Evolutionary conservation across 2,329 filamentous ascomycete species (phyloP), one percentile per base, ranked within the genome.

Genomic region (Paramyrothecium roridum): DNA sequence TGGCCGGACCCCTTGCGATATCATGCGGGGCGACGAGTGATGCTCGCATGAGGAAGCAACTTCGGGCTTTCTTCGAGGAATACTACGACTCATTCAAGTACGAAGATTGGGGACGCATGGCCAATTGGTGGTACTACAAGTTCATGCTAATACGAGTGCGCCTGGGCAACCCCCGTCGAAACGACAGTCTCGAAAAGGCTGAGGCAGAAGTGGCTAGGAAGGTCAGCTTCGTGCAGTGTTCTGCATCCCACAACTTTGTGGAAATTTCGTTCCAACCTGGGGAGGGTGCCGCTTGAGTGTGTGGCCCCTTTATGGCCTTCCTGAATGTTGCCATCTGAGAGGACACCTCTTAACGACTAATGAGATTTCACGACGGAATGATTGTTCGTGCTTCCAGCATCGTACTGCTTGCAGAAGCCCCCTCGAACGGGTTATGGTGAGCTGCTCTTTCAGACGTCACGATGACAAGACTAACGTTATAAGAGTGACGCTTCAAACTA

Each of bases 61-160:
- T 51, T 3, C 30, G 21, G 3, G 3, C 19, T 22, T 20, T 51
- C 3, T n/a, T 34, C 3, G 49, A 37, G 13, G 13, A 40, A 10
- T 51, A 37, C 33, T 37, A 34, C 16, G n/a, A 16, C 19, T 19
- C 49, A 6, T 51, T 51, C n/a, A 37, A 40, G 12, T 26, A 30
- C 8, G 49, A 51, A 12, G 30, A 51, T 10, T 51, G 49, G 30
- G 20, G 16, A 6, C 30, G 20, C 8, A 51, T 51, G 49, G 30
- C 49, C n/a, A 40, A 30, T 21, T 51, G 49, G 49, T 51, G 49
- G 49, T 40, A 34, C 20, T 51, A 37, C 30, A 37, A 40, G 30
- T 40, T 34, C 8, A 51, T 51, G 49, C n/a, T 21, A 17, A 40
- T 51, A 21, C 49, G 49, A 17, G 13, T 37, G 21, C 49, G 49